These are phyloP conservation scores for Pueraria montana DNA, from an alignment of 306 rosid genomes.

Conservation along the genomic window DNA sequence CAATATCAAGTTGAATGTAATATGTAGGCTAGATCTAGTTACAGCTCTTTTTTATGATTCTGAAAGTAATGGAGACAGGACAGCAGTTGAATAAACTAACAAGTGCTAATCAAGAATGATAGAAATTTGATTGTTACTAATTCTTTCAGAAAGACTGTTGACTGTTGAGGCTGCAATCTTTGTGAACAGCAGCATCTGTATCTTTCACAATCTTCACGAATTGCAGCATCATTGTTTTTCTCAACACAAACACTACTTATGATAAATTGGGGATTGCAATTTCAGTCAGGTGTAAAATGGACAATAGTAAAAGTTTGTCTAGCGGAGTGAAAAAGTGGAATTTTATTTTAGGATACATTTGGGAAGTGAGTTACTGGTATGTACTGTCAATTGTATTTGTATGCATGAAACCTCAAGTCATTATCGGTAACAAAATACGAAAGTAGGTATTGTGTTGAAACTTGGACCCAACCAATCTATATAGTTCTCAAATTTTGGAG, in stretches of 20 bases:
- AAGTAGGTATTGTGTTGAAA: too few species aligned
- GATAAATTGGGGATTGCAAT: slow-evolving; percentile 1
- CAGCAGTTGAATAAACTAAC: background rate
- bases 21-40: background rate
- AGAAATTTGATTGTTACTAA: background rate
- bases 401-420: background rate
- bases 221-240: background rate
- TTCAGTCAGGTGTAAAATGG: background rate
- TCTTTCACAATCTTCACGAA: slow-evolving; percentile 1
- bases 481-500: too few species aligned
- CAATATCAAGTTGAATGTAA: slow-evolving; percentile 2
- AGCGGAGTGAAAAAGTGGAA: background rate
- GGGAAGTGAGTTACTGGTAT: background rate
- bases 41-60: background rate
- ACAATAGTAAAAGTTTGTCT: background rate
- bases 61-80: background rate
- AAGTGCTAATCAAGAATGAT: background rate
- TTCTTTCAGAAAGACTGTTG: too few species aligned
- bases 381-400: background rate
- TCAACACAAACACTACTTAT: background rate
- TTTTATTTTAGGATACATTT: background rate
- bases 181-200: background rate
- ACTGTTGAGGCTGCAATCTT: slow-evolving; percentile 11
- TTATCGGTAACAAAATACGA: background rate
- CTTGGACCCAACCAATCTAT: too few species aligned